Evolutionary conservation across 192 early-diverging fungal genomes (phyloP).

Genomic region (Backusella macrospora): DNA sequence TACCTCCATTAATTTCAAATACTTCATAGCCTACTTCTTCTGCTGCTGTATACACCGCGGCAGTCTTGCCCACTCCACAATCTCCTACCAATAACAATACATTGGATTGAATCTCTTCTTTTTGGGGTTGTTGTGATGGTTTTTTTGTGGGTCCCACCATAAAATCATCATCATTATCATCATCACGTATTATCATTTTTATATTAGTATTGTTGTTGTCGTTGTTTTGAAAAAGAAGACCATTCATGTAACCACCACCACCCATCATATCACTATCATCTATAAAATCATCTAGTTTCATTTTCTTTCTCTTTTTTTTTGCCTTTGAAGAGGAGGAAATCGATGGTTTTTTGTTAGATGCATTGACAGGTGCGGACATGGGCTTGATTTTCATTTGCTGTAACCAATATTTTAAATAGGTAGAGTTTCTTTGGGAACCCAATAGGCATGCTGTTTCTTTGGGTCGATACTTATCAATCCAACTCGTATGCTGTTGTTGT

Average conservation of each 20-base stretch:
- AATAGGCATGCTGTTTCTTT: constrained; percentile 12
- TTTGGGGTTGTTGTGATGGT: neutral
- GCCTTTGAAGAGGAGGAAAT: neutral
- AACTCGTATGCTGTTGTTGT: neutral
- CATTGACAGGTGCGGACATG: constrained; percentile 8
- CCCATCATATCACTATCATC: no score
- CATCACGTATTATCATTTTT: neutral
- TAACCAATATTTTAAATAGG: constrained; percentile 30
- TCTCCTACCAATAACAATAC: constrained; percentile 70
- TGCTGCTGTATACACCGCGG: constrained; percentile 73
- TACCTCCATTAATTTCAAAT: constrained; percentile 73
- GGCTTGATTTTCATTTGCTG: constrained; percentile 32
- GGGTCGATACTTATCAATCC: constrained; percentile 32
- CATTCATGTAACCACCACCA: no score
- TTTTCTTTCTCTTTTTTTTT: neutral
- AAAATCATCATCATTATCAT: constrained; percentile 14
- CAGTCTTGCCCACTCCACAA: constrained; percentile 74
- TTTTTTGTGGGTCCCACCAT: neutral
- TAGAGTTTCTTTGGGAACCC: neutral
- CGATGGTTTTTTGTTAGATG: neutral
- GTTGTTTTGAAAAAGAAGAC: no score
- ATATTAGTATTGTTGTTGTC: neutral
- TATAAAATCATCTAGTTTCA: neutral
- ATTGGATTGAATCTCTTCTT: constrained; percentile 16
- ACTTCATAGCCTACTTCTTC: constrained; percentile 74